Percentiles rank a stretch among this genome's conserved stretches.
Evolutionary conservation across 2,329 filamentous ascomycete genomes (phyloP).

Genomic region (Penicillium sp.): DNA sequence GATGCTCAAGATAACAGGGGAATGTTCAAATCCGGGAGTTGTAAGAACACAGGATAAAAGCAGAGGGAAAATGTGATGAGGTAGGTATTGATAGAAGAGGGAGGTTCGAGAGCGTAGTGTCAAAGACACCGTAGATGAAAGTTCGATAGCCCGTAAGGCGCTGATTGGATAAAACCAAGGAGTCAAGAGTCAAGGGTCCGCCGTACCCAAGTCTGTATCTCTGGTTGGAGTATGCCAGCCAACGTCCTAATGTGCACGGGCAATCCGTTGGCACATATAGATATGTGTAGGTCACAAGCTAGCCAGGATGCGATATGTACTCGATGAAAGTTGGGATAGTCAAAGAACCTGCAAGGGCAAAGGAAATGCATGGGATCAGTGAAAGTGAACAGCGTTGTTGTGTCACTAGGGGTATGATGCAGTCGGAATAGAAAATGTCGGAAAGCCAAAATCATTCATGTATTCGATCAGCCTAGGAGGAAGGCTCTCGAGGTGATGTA

Average conservation of each 20-base stretch:
- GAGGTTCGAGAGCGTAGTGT: not conserved
- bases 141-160: not conserved
- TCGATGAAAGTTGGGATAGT: conserved; percentile 4
- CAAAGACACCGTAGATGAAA: not conserved
- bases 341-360: conserved; percentile 4
- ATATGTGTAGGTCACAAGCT: not conserved
- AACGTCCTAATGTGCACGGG: conserved; percentile 3
- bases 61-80: not conserved
- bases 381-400: conserved; percentile 4
- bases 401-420: conserved; percentile 13
- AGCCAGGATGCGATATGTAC: conserved; percentile 14
- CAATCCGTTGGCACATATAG: conserved; percentile 1
- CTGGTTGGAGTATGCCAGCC: not conserved
- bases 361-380: conserved; percentile 6
- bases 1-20: not conserved
- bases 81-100: not conserved
- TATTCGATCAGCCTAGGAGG: not conserved
- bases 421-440: conserved; percentile 9
- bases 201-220: conserved; percentile 2
- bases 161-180: not conserved
- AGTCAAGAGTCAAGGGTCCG: conserved; percentile 1
- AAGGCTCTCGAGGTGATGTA: not conserved
- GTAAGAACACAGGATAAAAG: conserved; percentile 1
- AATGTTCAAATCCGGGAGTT: not conserved
- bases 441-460: not conserved